Evolutionary conservation across 2,329 filamentous ascomycete genomes (phyloP).

Genomic region (Alternaria ventricosa): DNA sequence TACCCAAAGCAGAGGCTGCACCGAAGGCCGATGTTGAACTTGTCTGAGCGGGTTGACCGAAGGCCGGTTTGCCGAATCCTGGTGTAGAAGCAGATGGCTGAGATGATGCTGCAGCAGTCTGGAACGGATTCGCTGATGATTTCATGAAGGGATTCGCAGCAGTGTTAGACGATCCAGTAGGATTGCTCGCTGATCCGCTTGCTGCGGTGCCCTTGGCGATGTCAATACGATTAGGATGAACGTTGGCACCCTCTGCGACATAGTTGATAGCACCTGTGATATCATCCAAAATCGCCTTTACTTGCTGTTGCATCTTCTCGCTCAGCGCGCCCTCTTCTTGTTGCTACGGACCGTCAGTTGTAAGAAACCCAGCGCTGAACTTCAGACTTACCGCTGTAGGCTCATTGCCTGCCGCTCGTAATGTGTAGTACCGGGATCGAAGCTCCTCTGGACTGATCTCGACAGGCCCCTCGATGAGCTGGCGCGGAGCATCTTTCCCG

Average conservation of each 20-base stretch:
- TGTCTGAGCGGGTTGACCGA: constrained; percentile 47
- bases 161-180: constrained; percentile 9
- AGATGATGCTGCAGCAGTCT: constrained; percentile 19
- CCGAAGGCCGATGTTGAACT: constrained; percentile 25
- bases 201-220: constrained; percentile 33
- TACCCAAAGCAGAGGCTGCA: background rate
- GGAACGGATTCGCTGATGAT: constrained; percentile 14
- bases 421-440: constrained; percentile 73
- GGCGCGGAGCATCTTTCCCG: constrained; percentile 74
- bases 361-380: background rate
- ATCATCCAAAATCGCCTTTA: constrained; percentile 72
- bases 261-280: constrained; percentile 67
- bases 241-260: constrained; percentile 44
- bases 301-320: constrained; percentile 70
- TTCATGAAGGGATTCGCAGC: constrained; percentile 36
- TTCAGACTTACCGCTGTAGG: constrained; percentile 57
- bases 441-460: constrained; percentile 92
- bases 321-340: constrained; percentile 68
- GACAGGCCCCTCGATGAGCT: constrained; percentile 81
- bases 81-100: constrained; percentile 38
- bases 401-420: constrained; percentile 66
- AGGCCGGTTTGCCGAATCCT: constrained; percentile 44
- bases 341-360: constrained; percentile 55
- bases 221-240: constrained; percentile 44
- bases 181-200: constrained; percentile 7